phyloP scores from a whole-genome alignment of 805 yeast species.

The Zygosaccharomyces bisporus region DNA sequence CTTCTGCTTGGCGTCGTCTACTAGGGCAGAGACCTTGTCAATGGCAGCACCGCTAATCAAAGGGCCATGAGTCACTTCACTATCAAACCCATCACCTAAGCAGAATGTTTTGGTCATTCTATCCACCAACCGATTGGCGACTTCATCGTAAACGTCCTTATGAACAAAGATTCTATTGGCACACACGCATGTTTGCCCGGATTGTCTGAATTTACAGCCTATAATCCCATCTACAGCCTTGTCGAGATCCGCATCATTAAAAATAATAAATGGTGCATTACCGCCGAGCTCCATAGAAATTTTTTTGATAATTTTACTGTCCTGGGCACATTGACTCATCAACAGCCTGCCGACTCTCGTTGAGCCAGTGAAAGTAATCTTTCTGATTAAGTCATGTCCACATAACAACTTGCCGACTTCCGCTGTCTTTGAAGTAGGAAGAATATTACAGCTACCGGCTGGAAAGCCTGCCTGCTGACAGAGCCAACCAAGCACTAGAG shows the following conservation, averaged over 20 bases:
- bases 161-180: constrained; percentile 85
- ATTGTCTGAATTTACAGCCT: constrained; percentile 75
- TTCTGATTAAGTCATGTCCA: constrained; percentile 63
- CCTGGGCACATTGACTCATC: constrained; percentile 67
- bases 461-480: constrained; percentile 77
- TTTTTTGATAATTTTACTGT: constrained; percentile 66
- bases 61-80: constrained; percentile 66
- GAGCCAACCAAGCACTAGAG: constrained; percentile 60
- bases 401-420: constrained; percentile 69
- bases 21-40: constrained; percentile 57
- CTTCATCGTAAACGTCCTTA: constrained; percentile 62
- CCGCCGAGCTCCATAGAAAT: constrained; percentile 84
- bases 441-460: constrained; percentile 71
- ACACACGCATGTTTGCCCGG: constrained; percentile 91
- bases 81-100: constrained; percentile 78
- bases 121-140: constrained; percentile 55
- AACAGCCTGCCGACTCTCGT: constrained; percentile 72
- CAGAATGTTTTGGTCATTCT: constrained; percentile 46
- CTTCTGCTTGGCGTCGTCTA: constrained; percentile 59
- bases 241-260: constrained; percentile 66
- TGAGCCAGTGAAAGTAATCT: constrained; percentile 88
- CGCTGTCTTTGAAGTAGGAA: constrained; percentile 68
- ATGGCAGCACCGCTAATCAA: constrained; percentile 65
- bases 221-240: constrained; percentile 63
- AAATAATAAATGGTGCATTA: constrained; percentile 81